These are phyloP conservation scores for Petasospora rhodanensis DNA, from an alignment of 1,139 yeast genomes.

Conservation along the genomic window DNA sequence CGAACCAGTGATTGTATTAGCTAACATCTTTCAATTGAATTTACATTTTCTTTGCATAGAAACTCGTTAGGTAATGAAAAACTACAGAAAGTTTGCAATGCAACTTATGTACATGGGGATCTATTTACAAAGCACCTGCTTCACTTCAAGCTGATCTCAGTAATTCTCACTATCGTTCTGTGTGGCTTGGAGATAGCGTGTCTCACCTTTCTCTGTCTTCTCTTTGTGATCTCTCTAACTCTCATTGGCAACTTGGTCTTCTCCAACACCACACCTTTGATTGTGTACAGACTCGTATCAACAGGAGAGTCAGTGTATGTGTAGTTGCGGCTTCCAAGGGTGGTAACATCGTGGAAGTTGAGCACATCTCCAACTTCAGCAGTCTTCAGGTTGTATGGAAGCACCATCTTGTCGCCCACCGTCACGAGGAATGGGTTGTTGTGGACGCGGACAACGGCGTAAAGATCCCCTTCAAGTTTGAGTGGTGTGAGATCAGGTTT, in stretches of 20 bases:
- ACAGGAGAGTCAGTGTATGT: conserved; percentile 57
- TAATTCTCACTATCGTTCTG: conserved; percentile 75
- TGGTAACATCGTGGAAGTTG: conserved; percentile 66
- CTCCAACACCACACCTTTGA: conserved; percentile 79
- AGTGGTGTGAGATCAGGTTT: conserved; percentile 45
- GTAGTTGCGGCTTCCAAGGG: conserved; percentile 81
- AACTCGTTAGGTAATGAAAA: too few species aligned
- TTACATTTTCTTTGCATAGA: too few species aligned
- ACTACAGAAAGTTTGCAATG: too few species aligned
- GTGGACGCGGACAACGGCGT: conserved; percentile 80
- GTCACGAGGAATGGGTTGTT: conserved; percentile 87
- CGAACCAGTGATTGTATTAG: conserved; percentile 22
- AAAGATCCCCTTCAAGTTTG: conserved; percentile 62
- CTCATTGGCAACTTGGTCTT: conserved; percentile 81
- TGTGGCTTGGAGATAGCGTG: conserved; percentile 75
- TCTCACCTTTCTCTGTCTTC: conserved; percentile 79
- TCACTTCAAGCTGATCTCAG: conserved; percentile 55
- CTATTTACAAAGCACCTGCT: too few species aligned
- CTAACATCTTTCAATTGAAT: too few species aligned
- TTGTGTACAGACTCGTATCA: conserved; percentile 48
- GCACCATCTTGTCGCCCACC: conserved; percentile 75
- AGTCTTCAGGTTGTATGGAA: conserved; percentile 72
- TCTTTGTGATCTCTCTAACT: conserved; percentile 62
- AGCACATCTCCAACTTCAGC: conserved; percentile 80
- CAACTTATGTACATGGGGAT: too few species aligned